Evolutionary conservation across 371 early-diverging fungal genomes (phyloP), one percentile per base, ranked within the genome.

Genomic region (Actinomortierella wolfii): DNA sequence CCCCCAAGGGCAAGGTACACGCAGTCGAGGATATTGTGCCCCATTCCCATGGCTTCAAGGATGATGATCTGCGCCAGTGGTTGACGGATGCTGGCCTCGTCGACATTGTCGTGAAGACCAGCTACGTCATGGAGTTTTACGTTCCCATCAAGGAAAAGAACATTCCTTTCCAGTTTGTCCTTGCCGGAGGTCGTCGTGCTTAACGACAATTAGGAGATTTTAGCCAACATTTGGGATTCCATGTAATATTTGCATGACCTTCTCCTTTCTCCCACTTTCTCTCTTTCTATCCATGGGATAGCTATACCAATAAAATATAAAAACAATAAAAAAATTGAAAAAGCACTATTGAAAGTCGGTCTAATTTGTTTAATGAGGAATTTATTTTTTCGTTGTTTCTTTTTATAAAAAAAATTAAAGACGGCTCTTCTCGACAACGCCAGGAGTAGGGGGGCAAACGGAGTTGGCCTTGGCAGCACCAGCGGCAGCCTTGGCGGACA

Each of bases 141-240:
- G 0, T 29, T 3, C n/a, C 51, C n/a, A 6, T 11, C 34, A 34
- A 6, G 34, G 55, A 54, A 17, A 64, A 54, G 21, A 28, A 48
- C 15, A 14, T 59, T 28, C 55, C 52, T 55, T 43, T 28, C 18
- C 62, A 71, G 20, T 61, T 56, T 28, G 11, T 66, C 29, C 25
- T 62, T 5, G 63, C 49, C 56, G 61, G 61, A 46, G 73, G 73
- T 17, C 73, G 73, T 29, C 73, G 66, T 39, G 56, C 71, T 11
- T 68, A 39, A 53, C n/a, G n/a, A n/a, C n/a, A n/a, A n/a, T n/a
- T n/a, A n/a, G n/a, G n/a, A n/a, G n/a, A n/a, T n/a, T n/a, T n/a
- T n/a, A n/a, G n/a, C n/a, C n/a, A n/a, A n/a, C n/a, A n/a, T n/a
- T n/a, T n/a, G n/a, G n/a, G n/a, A n/a, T n/a, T n/a, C n/a, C n/a